phyloP scores from a whole-genome alignment of 495 filamentous ascomycete genomes.

The Podospora bellae-mahoneyi region DNA sequence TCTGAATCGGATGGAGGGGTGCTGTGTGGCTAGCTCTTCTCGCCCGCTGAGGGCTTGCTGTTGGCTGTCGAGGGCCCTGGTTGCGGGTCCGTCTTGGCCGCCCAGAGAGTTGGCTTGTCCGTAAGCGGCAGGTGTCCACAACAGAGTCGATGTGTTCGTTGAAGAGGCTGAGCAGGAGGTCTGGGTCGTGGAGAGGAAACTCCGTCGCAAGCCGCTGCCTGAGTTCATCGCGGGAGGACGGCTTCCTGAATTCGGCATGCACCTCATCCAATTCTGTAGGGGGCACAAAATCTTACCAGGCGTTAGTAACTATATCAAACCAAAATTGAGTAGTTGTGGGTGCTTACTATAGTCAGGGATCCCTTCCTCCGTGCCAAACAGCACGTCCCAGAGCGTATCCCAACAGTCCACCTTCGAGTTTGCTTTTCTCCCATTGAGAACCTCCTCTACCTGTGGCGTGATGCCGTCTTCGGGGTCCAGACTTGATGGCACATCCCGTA shows the following conservation, averaged over 20 bases:
- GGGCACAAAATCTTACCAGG: slow-evolving; percentile 28
- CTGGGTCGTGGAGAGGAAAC: not conserved
- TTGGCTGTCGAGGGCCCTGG: slow-evolving; percentile 1
- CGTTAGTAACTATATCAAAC: not conserved
- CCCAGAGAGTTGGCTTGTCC: not conserved
- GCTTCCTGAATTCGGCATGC: slow-evolving; percentile 19
- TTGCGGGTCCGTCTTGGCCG: not conserved
- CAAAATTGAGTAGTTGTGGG: not conserved
- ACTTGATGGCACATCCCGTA: slow-evolving; percentile 11
- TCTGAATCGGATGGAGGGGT: slow-evolving; percentile 1
- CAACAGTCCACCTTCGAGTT: slow-evolving; percentile 30
- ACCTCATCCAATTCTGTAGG: slow-evolving; percentile 35
- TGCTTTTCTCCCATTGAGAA: slow-evolving; percentile 30
- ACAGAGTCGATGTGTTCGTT: slow-evolving; percentile 11
- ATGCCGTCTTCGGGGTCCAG: slow-evolving; percentile 35
- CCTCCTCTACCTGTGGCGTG: slow-evolving; percentile 18
- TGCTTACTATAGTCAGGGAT: slow-evolving; percentile 22
- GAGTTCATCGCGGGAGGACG: not conserved
- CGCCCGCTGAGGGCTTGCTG: not conserved
- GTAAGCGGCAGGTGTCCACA: not conserved
- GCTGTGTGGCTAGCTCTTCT: not conserved
- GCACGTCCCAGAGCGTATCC: slow-evolving; percentile 25
- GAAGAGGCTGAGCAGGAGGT: slow-evolving; percentile 7
- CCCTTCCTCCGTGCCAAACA: slow-evolving; percentile 24
- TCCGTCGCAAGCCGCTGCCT: slow-evolving; percentile 4